phyloP scores from a whole-genome alignment of 495 filamentous ascomycete species.

The Penicillium cataractarum region DNA sequence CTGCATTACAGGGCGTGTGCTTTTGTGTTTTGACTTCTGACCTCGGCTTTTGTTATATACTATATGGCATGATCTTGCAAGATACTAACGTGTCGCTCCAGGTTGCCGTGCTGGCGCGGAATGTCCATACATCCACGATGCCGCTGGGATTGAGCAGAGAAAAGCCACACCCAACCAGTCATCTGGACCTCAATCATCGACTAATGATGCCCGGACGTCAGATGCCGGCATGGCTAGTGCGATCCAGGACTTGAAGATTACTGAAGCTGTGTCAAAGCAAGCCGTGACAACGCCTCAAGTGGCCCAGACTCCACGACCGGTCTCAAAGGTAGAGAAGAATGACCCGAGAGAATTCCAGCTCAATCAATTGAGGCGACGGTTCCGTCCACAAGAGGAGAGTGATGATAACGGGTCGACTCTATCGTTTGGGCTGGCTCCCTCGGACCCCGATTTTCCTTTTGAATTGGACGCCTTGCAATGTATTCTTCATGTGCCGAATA shows the following conservation, averaged over 20 bases:
- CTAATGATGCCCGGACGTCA: slow-evolving; percentile 10
- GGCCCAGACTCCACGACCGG: slow-evolving; percentile 58
- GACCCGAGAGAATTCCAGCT: slow-evolving; percentile 79
- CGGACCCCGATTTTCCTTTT: slow-evolving; percentile 88
- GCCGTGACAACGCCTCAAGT: slow-evolving; percentile 18
- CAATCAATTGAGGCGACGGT: slow-evolving; percentile 74
- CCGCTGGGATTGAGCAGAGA: slow-evolving; percentile 17
- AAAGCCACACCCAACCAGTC: slow-evolving; percentile 14
- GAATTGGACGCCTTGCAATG: slow-evolving; percentile 75
- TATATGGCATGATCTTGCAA: neutral
- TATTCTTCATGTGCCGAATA: slow-evolving; percentile 65
- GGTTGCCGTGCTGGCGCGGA: slow-evolving; percentile 46
- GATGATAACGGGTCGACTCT: slow-evolving; percentile 59
- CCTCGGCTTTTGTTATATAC: neutral
- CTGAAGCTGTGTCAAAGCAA: slow-evolving; percentile 15
- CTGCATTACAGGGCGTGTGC: neutral
- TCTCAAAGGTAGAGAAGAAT: slow-evolving; percentile 64
- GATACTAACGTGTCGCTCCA: slow-evolving; percentile 31
- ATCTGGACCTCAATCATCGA: slow-evolving; percentile 8
- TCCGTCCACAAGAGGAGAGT: slow-evolving; percentile 60
- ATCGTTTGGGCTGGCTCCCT: slow-evolving; percentile 68
- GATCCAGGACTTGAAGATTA: slow-evolving; percentile 19
- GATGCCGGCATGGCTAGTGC: slow-evolving; percentile 10
- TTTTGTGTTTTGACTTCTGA: neutral
- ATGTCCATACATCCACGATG: slow-evolving; percentile 48